Conservation (phyloP, 78 protist species). For the Dictyostelium purpureum region DNA sequence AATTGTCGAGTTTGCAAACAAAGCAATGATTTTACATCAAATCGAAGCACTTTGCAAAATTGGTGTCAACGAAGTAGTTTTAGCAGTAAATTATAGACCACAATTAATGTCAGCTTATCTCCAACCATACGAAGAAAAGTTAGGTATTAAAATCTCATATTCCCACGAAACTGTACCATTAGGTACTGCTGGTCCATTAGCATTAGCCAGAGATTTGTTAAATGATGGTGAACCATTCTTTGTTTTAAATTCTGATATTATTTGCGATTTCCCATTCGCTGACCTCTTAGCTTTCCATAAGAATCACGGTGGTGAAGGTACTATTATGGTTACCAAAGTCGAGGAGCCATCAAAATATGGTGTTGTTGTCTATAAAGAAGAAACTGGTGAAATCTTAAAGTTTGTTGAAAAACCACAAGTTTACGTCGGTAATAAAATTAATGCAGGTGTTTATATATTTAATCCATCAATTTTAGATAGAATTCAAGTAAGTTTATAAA, state of each 20-base stretch:
- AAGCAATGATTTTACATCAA: conserved; percentile 95
- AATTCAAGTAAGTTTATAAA: conserved; percentile 78
- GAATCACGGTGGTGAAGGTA: conserved; percentile 96
- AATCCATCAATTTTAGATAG: conserved; percentile 87
- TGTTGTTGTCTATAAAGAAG: conserved; percentile 91
- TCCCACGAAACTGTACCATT: conserved; percentile 92
- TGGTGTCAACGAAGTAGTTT: conserved; percentile 93
- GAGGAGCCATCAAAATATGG: conserved; percentile 97
- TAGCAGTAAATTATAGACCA: conserved; percentile 95
- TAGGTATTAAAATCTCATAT: conserved; percentile 87
- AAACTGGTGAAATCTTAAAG: conserved; percentile 84
- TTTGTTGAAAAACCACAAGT: conserved; percentile 96
- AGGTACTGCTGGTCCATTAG: conserved; percentile 98
- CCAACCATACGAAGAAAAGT: conserved; percentile 70
- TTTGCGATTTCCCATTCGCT: conserved; percentile 93
- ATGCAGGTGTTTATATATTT: conserved; percentile 97
- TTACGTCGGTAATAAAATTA: conserved; percentile 95
- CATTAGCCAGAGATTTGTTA: conserved; percentile 85
- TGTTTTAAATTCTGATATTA: conserved; percentile 95
- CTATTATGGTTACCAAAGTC: conserved; percentile 93
- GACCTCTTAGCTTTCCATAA: conserved; percentile 92
- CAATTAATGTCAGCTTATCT: conserved; percentile 83
- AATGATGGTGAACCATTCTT: conserved; percentile 90
- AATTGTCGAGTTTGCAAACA: conserved; percentile 94
- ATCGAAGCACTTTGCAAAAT: conserved; percentile 90